Evolutionary conservation across 306 rosid species (phyloP).

Genomic region (Cicer chorassanicum): DNA sequence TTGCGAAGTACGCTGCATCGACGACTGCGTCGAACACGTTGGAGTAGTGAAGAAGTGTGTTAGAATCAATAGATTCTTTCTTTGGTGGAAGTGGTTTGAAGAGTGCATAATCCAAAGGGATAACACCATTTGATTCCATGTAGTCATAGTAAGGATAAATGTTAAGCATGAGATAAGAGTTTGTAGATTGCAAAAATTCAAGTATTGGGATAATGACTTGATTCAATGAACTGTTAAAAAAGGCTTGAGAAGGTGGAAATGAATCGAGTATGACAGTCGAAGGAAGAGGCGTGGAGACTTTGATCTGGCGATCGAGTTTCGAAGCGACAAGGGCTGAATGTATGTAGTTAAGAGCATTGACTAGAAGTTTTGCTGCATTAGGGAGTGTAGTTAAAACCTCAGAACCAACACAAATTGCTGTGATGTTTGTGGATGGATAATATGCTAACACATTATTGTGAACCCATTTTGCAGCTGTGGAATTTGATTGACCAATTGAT

Average conservation of each 20-base stretch:
- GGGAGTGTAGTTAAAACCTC: constrained; percentile 74
- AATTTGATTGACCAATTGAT: constrained; percentile 79
- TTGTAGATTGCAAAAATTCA: constrained; percentile 73
- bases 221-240: constrained; percentile 69
- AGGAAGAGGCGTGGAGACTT: constrained; percentile 77
- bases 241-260: constrained; percentile 90
- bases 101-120: constrained; percentile 78
- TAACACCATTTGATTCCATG: constrained; percentile 82
- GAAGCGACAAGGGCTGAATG: constrained; percentile 79
- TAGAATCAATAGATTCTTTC: constrained; percentile 85
- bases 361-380: constrained; percentile 72
- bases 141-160: constrained; percentile 82
- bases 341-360: constrained; percentile 72
- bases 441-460: constrained; percentile 75
- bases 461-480: constrained; percentile 84
- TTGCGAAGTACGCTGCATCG: constrained; percentile 77
- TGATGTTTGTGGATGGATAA: constrained; percentile 84
- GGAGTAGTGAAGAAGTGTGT: constrained; percentile 77
- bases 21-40: constrained; percentile 84
- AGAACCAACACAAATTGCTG: constrained; percentile 80
- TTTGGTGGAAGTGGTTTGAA: constrained; percentile 67
- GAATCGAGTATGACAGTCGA: constrained; percentile 85
- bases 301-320: constrained; percentile 70
- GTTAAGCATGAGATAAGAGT: constrained; percentile 74
- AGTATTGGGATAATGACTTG: constrained; percentile 72